Percentiles rank a stretch among this genome's conserved stretches.
phyloP scores from a whole-genome alignment of 2,329 filamentous ascomycete species.

The Knufia petricola region DNA sequence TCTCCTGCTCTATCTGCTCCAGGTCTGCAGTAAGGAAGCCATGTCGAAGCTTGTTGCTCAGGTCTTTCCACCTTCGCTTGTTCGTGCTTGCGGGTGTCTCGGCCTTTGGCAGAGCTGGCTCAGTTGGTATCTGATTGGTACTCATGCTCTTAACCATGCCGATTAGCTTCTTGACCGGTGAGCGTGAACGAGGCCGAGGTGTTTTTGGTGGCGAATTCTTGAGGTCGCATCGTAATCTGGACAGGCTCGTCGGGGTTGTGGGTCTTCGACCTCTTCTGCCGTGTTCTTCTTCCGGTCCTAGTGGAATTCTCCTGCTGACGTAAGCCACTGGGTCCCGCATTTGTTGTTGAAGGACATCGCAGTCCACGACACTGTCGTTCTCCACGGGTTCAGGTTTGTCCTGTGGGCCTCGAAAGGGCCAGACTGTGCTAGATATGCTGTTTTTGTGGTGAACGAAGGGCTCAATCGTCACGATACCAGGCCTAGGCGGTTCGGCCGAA shows the following conservation, averaged over 20 bases:
- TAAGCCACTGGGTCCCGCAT: background rate
- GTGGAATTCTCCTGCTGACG: background rate
- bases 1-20: slow-evolving; percentile 10
- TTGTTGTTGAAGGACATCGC: background rate
- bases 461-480: background rate
- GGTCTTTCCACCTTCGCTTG: slow-evolving; percentile 27
- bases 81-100: slow-evolving; percentile 14
- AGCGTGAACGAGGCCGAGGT: slow-evolving; percentile 23
- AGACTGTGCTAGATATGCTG: slow-evolving; percentile 3
- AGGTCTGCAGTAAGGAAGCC: slow-evolving; percentile 24
- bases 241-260: background rate
- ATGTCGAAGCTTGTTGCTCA: slow-evolving; percentile 33
- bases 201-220: slow-evolving; percentile 12
- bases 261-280: background rate
- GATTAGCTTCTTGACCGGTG: slow-evolving; percentile 35
- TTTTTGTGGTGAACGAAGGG: slow-evolving; percentile 6
- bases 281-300: background rate
- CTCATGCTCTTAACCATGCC: slow-evolving; percentile 31
- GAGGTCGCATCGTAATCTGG: background rate
- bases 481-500: background rate
- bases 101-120: slow-evolving; percentile 15
- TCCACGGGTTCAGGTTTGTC: background rate
- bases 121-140: slow-evolving; percentile 23
- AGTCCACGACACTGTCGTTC: background rate
- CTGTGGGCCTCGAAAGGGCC: slow-evolving; percentile 6